Percentiles rank a stretch among this genome's conserved stretches.
phyloP scores from a whole-genome alignment of 2,329 filamentous ascomycete genomes.

The Colletotrichum coccodes region DNA sequence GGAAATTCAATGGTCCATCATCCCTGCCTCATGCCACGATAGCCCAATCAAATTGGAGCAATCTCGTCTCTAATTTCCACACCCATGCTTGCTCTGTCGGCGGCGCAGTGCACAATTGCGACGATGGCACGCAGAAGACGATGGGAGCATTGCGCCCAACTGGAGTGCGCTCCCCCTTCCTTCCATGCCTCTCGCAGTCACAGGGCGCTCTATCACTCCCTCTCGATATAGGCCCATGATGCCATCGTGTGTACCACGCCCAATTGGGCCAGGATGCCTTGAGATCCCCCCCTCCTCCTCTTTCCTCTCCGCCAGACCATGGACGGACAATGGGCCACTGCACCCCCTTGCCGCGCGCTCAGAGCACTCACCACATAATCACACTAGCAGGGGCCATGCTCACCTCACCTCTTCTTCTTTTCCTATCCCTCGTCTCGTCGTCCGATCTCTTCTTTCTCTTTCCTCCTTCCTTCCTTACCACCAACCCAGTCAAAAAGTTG shows the following conservation, averaged over 20 bases:
- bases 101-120: conserved; percentile 30
- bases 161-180: conserved; percentile 10
- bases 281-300: neutral
- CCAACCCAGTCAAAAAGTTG: conserved; percentile 23
- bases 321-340: conserved; percentile 9
- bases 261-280: neutral
- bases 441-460: conserved; percentile 25
- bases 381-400: conserved; percentile 9
- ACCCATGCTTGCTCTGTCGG: conserved; percentile 24
- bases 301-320: conserved; percentile 1
- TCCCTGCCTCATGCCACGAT: conserved; percentile 3
- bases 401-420: conserved; percentile 29
- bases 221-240: neutral
- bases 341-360: conserved; percentile 32
- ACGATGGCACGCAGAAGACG: conserved; percentile 24
- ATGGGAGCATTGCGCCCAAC: conserved; percentile 26
- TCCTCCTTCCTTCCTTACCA: conserved; percentile 21
- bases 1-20: conserved; percentile 20
- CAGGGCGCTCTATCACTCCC: neutral
- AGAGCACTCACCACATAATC: conserved; percentile 15
- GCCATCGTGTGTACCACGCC: neutral
- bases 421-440: conserved; percentile 24
- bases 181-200: neutral
- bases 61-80: conserved; percentile 28
- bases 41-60: conserved; percentile 8